These are phyloP conservation scores for Xylariaceae sp. DNA, from an alignment of 2,329 filamentous ascomycete genomes.

Conservation along the genomic window DNA sequence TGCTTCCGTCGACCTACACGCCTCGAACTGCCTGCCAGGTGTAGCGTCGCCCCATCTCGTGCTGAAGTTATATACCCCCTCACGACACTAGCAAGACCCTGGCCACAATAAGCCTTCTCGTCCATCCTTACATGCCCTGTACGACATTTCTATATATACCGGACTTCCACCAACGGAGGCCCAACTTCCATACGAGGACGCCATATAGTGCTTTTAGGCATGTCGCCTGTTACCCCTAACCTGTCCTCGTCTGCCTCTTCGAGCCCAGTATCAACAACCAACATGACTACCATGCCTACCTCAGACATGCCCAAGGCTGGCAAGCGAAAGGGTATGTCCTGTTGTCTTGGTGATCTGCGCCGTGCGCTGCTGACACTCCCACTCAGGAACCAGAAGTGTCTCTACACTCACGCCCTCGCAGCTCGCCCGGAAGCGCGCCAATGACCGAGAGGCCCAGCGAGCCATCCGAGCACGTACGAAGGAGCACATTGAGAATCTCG, in stretches of 20 bases:
- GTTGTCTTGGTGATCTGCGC: neutral
- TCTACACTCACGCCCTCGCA: slow-evolving; percentile 83
- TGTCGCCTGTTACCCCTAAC: slow-evolving; percentile 5
- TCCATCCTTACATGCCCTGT: too few relatives aligned
- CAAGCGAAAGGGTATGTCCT: slow-evolving; percentile 25
- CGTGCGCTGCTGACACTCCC: slow-evolving; percentile 5
- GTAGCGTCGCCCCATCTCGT: slow-evolving; percentile 8
- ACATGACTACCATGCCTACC: slow-evolving; percentile 17
- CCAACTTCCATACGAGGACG: too few relatives aligned
- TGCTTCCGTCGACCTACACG: too few relatives aligned
- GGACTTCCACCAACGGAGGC: too few relatives aligned
- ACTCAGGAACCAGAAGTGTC: slow-evolving; percentile 63
- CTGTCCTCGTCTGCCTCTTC: slow-evolving; percentile 8
- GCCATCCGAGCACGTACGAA: slow-evolving; percentile 82
- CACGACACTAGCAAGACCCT: slow-evolving; percentile 14
- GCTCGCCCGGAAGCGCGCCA: slow-evolving; percentile 81
- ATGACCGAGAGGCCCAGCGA: slow-evolving; percentile 84
- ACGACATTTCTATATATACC: too few relatives aligned
- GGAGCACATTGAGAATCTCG: slow-evolving; percentile 72
- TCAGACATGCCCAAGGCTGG: slow-evolving; percentile 16
- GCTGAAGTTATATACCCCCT: slow-evolving; percentile 14
- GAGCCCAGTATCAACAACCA: slow-evolving; percentile 13
- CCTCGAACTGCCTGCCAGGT: slow-evolving; percentile 7
- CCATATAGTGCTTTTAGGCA: neutral
- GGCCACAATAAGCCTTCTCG: too few relatives aligned